Evolutionary conservation across 2,329 filamentous ascomycete species (phyloP).

Genomic region (Exophiala alcalophila): DNA sequence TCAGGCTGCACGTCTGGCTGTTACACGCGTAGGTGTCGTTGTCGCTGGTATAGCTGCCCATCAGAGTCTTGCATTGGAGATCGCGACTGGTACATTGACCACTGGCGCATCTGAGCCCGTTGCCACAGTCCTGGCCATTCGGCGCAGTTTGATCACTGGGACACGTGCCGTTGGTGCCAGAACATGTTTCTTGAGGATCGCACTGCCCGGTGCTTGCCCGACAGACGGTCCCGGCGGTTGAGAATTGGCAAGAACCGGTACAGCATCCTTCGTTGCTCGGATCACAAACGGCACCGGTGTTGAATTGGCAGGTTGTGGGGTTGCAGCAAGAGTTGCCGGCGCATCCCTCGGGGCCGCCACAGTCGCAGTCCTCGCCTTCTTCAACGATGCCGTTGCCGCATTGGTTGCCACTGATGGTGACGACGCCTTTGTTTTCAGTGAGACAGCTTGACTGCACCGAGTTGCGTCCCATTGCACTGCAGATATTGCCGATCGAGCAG

Average conservation of each 20-base stretch:
- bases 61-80: slow-evolving; percentile 79
- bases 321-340: slow-evolving; percentile 78
- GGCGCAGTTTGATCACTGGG: slow-evolving; percentile 67
- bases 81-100: slow-evolving; percentile 94
- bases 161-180: slow-evolving; percentile 68
- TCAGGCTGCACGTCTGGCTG: slow-evolving; percentile 67
- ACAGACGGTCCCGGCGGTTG: slow-evolving; percentile 67
- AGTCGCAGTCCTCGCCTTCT: slow-evolving; percentile 91
- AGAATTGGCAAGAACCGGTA: slow-evolving; percentile 41
- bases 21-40: slow-evolving; percentile 82
- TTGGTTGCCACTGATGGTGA: slow-evolving; percentile 75
- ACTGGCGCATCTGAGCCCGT: slow-evolving; percentile 73
- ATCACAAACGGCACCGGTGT: slow-evolving; percentile 68
- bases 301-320: slow-evolving; percentile 81
- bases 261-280: slow-evolving; percentile 51
- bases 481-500: slow-evolving; percentile 91
- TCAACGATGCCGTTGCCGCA: slow-evolving; percentile 98
- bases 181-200: slow-evolving; percentile 81
- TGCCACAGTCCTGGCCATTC: slow-evolving; percentile 71
- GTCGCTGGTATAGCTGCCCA: slow-evolving; percentile 69
- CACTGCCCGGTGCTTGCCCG: slow-evolving; percentile 75
- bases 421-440: slow-evolving; percentile 78
- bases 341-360: slow-evolving; percentile 73
- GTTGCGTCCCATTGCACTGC: slow-evolving; percentile 74
- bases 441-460: slow-evolving; percentile 75